Percentiles rank a stretch among this genome's conserved stretches.
These are phyloP conservation scores for Plantago elongata DNA, from an alignment of 257 asterid genomes.

Conservation along the genomic window DNA sequence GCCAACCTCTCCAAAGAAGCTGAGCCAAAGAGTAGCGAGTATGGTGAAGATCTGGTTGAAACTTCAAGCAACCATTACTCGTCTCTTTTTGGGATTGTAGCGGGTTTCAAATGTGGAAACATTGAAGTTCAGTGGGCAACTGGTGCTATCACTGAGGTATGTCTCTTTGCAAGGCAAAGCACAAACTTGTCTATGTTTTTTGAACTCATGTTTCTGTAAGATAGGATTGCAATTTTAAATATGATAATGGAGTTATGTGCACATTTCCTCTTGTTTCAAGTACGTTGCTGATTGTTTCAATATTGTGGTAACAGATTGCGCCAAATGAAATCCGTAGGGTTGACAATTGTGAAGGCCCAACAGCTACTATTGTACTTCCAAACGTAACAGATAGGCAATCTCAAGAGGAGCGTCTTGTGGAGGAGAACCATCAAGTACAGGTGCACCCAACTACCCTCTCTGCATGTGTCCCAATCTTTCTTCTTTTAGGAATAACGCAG, in stretches of 20 bases:
- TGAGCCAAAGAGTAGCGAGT: constrained; percentile 22
- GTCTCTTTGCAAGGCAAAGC: neutral
- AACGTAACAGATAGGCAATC: constrained; percentile 40
- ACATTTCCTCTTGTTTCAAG: neutral
- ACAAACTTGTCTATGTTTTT: neutral
- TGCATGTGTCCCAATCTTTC: neutral
- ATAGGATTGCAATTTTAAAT: neutral
- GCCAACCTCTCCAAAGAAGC: constrained; percentile 17
- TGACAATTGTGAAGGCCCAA: constrained; percentile 54
- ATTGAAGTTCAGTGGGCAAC: constrained; percentile 86
- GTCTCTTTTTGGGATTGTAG: constrained; percentile 60
- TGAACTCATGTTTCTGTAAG: neutral
- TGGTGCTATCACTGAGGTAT: constrained; percentile 64
- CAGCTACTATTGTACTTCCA: constrained; percentile 22
- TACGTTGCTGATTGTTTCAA: constrained; percentile 18
- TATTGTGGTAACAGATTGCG: constrained; percentile 43
- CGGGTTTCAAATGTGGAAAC: constrained; percentile 51
- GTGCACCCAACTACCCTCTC: constrained; percentile 18
- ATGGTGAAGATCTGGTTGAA: constrained; percentile 23
- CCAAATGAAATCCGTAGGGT: constrained; percentile 68
- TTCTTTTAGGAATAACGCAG: too few relatives aligned
- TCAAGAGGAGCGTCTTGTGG: constrained; percentile 34
- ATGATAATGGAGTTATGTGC: neutral
- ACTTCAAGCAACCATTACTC: constrained; percentile 26
- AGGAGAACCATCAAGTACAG: constrained; percentile 39